Conservation (phyloP, 177 flowering plant species). For the Vitis hybrid region DNA sequence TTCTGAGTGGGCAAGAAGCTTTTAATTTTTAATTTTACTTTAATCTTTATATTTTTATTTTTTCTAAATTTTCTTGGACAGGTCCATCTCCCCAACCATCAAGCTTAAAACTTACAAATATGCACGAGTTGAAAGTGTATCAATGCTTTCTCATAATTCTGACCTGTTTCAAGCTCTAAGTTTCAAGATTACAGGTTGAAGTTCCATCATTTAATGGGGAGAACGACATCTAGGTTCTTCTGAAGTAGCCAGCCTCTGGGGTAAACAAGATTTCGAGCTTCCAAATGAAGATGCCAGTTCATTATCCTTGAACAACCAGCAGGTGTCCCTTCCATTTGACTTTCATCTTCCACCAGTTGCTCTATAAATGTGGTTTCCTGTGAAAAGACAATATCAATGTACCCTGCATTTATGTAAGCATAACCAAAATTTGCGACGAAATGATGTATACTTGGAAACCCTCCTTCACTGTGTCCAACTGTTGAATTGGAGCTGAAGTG, state of each 20-base stretch:
- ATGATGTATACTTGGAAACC: constrained; percentile 75
- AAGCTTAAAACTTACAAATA: not conserved
- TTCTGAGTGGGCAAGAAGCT: not conserved
- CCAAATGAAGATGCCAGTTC: constrained; percentile 97
- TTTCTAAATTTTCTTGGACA: not conserved
- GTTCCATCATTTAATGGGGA: constrained; percentile 34
- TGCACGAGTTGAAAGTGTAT: not conserved
- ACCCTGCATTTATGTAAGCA: not conserved
- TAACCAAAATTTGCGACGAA: not conserved
- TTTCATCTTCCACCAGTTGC: constrained; percentile 92
- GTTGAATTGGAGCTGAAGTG: constrained; percentile 56
- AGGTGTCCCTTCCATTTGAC: constrained; percentile 85
- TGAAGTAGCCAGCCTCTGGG: constrained; percentile 79
- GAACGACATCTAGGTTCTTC: constrained; percentile 58
- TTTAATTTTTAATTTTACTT: no score
- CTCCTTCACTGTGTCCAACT: constrained; percentile 88
- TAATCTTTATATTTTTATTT: not conserved
- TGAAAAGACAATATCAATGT: not conserved
- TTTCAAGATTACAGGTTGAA: constrained; percentile 3
- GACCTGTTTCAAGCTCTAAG: constrained; percentile 22
- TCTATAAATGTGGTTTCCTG: constrained; percentile 96
- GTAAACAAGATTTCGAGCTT: constrained; percentile 47
- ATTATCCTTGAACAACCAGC: constrained; percentile 61
- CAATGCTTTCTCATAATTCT: constrained; percentile 3
- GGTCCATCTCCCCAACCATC: not conserved